A percentile compares a stretch with the other conserved stretches of the same genome.
Conservation (phyloP, 1,139 yeast genomes). For the Zygoascus sp. region DNA sequence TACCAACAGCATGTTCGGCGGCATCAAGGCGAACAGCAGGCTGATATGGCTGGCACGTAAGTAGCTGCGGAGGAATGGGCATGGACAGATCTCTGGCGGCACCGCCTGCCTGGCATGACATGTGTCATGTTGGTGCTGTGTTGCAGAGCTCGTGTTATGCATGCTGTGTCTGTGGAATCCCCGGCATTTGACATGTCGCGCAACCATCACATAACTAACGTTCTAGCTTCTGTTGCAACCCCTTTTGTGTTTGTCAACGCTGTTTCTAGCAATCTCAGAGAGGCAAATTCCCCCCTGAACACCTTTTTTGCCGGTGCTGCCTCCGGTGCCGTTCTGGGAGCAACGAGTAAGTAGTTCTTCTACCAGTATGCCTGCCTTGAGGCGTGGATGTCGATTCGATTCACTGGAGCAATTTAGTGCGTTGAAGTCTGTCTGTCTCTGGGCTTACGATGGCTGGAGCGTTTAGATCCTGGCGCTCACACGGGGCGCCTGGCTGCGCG, state of each 20-base stretch:
- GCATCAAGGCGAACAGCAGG: slow-evolving; percentile 18
- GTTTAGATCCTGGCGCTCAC: no score
- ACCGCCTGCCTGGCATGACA: no score
- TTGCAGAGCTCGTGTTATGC: no score
- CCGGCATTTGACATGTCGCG: no score
- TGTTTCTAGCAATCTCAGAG: slow-evolving; percentile 42
- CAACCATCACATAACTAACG: slow-evolving; percentile 11
- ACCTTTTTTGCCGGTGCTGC: slow-evolving; percentile 49
- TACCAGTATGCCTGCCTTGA: no score
- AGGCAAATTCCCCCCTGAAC: slow-evolving; percentile 43
- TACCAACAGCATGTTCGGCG: slow-evolving; percentile 25
- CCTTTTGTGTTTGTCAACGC: slow-evolving; percentile 33
- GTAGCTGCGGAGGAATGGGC: slow-evolving; percentile 9
- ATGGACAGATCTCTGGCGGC: background rate
- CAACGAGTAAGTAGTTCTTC: slow-evolving; percentile 26
- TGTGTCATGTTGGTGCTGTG: no score
- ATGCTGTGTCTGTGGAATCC: no score
- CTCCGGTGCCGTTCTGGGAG: slow-evolving; percentile 46
- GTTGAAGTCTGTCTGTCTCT: no score
- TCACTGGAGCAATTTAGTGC: no score
- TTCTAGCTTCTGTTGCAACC: slow-evolving; percentile 36
- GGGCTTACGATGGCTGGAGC: no score
- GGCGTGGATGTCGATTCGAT: background rate
- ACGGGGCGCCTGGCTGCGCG: no score
- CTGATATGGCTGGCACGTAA: slow-evolving; percentile 18